Evolutionary conservation across 2,329 filamentous ascomycete genomes (phyloP), one percentile per base, ranked within the genome.

Genomic region (Thelonectria discophora): DNA sequence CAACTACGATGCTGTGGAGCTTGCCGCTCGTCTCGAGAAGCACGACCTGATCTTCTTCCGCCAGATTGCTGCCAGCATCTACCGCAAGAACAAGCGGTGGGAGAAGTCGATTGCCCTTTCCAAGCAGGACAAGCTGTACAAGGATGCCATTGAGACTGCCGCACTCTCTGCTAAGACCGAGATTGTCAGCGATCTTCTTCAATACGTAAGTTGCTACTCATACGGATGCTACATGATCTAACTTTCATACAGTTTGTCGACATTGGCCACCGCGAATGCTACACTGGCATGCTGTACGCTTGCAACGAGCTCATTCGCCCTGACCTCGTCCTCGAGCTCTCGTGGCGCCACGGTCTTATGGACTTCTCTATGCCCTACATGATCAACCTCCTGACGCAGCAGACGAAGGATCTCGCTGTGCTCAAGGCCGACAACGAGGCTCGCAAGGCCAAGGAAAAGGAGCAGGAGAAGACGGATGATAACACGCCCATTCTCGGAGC

Each of bases 351-450:
- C 76, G 93, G 93, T 62, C 90, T 99, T 40, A 88, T 90, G 72
- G 95, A 99, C 82, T 99, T 97, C 81, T 97, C 94, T 49, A 99
- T 99, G 96, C 95, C 95, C 17, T 99, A 97, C 84, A 96, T 99
- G 93, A 98, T 99, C 86, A 99, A 98, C 82, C 91, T 96, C 82
- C 84, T 99, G 66, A 88, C 90, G 70, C 93, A 97, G 79, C 94
- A 98, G 80, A 93, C 92, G 40, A 88, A 90, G 69, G 90, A 96
- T 58, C 90, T 99, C 69, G 88, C 93, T 61, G 77, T 84, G 62
- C 86, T 99, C 64, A 97, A 96, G 85, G 92, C 92, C 65, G 96
- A 99, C 80, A 99, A 98, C 75, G 96, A 99, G 79, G 92, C 94
- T 75, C 90, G 94, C 73, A 97, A 97, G 80, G 84, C 84, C 37